phyloP scores from a whole-genome alignment of 2,329 filamentous ascomycete species.

The Pseudogymnoascus sp. region DNA sequence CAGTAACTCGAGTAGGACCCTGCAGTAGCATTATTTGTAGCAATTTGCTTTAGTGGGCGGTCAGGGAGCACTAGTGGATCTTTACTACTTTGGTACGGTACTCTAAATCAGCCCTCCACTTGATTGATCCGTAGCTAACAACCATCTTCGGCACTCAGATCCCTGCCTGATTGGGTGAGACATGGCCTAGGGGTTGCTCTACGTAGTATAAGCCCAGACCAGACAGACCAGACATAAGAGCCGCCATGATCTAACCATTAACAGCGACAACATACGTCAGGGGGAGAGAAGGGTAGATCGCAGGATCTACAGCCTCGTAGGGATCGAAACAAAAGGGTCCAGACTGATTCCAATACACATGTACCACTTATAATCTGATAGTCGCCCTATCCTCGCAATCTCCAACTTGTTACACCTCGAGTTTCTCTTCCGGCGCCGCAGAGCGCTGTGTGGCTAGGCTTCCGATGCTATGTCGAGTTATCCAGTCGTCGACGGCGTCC shows the following conservation, averaged over 20 bases:
- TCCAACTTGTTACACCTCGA: background rate
- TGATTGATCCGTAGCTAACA: background rate
- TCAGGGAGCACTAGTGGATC: background rate
- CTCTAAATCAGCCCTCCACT: background rate
- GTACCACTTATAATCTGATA: background rate
- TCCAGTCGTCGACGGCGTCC: slow-evolving; percentile 12
- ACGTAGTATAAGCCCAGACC: background rate
- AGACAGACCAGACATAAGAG: background rate
- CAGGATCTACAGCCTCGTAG: background rate
- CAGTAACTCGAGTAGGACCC: too few species aligned
- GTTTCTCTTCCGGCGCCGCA: background rate
- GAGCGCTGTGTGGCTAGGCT: background rate
- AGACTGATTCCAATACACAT: background rate
- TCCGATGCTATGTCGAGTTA: background rate
- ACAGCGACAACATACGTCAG: background rate
- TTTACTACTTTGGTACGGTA: background rate
- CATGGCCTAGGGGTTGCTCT: background rate
- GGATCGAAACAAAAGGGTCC: background rate
- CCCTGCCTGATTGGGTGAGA: background rate
- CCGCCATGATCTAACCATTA: background rate
- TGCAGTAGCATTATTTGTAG: too few species aligned
- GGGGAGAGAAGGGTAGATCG: background rate
- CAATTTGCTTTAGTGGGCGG: too few species aligned
- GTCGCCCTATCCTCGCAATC: background rate
- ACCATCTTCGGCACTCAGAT: background rate